Evolutionary conservation across 768 basidiomycete genomes (phyloP).

Genomic region (Lentinula boryana): DNA sequence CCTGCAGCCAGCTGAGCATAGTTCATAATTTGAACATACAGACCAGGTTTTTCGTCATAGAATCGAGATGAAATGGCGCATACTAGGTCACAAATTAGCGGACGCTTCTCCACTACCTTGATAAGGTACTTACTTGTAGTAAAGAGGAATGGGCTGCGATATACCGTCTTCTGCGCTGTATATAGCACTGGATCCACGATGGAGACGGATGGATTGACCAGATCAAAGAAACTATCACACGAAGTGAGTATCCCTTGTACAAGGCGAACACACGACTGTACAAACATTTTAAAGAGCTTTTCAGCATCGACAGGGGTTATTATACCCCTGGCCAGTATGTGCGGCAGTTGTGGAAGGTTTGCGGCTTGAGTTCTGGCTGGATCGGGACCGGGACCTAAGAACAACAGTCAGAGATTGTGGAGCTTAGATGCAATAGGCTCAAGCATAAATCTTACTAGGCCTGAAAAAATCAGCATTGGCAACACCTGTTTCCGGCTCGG

Average conservation of each 20-base stretch:
- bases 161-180: constrained; percentile 73
- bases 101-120: constrained; percentile 3
- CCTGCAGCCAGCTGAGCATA: constrained; percentile 76
- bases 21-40: constrained; percentile 69
- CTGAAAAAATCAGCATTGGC: constrained; percentile 66
- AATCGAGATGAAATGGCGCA: constrained; percentile 87
- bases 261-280: background rate
- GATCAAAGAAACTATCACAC: constrained; percentile 57
- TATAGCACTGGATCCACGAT: constrained; percentile 80
- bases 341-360: constrained; percentile 45
- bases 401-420: background rate
- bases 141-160: constrained; percentile 86
- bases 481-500: constrained; percentile 53
- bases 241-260: background rate
- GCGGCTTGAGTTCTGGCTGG: constrained; percentile 32
- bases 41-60: constrained; percentile 60
- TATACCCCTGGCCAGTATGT: constrained; percentile 59
- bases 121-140: constrained; percentile 66
- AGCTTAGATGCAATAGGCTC: background rate
- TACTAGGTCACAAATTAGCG: constrained; percentile 34
- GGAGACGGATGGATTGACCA: constrained; percentile 75
- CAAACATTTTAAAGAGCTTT: constrained; percentile 66
- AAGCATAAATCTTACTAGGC: constrained; percentile 32
- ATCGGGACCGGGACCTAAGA: constrained; percentile 34
- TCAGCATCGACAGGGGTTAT: constrained; percentile 65